Percentiles rank a stretch among this genome's conserved stretches.
Evolutionary conservation across 306 rosid species (phyloP).

Genomic region (Argentina anserina): DNA sequence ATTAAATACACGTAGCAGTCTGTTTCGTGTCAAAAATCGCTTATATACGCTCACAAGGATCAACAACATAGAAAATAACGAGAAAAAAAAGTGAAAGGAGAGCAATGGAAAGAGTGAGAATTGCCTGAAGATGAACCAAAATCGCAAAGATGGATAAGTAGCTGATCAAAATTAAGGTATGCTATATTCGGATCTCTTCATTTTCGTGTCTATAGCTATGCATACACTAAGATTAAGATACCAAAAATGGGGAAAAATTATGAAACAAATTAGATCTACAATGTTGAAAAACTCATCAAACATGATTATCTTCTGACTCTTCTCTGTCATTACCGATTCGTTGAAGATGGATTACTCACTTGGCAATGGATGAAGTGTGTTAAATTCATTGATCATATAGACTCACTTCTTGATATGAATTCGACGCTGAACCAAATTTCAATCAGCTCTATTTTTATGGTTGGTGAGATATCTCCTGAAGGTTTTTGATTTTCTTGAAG

Average conservation of each 20-base stretch:
- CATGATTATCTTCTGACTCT: background rate
- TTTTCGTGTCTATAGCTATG: background rate
- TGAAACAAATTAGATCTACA: background rate
- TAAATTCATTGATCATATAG: background rate
- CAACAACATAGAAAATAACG: background rate
- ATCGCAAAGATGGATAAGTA: background rate
- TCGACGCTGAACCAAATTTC: background rate
- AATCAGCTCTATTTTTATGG: background rate
- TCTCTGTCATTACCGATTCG: background rate
- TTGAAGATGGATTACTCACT: background rate
- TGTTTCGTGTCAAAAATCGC: background rate
- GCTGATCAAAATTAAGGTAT: conserved; percentile 5
- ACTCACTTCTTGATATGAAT: background rate
- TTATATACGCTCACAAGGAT: background rate
- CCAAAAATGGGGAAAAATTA: background rate
- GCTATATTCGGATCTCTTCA: background rate
- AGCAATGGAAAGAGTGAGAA: background rate
- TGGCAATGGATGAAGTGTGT: background rate
- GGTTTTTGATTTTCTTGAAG: no score
- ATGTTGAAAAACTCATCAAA: background rate
- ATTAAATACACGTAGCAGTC: background rate
- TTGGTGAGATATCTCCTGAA: background rate
- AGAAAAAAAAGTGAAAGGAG: background rate
- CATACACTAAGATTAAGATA: background rate
- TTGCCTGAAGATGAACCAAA: background rate